Evolutionary conservation across 2,329 filamentous ascomycete species (phyloP).

Genomic region (Aspergillus arachidicola): DNA sequence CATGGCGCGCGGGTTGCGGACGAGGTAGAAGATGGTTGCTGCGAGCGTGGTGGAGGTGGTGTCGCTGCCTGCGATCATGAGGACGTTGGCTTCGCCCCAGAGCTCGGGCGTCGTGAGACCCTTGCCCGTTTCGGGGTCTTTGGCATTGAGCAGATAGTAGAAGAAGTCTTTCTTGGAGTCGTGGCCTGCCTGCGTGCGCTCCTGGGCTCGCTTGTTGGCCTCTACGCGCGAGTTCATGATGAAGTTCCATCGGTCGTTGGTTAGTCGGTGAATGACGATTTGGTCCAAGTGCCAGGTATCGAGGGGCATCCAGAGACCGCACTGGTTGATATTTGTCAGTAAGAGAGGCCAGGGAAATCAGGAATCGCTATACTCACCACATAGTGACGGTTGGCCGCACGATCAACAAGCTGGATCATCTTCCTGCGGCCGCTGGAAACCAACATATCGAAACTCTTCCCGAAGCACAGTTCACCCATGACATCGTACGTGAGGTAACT

Average conservation of each 20-base stretch:
- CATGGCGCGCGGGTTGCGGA: constrained; percentile 35
- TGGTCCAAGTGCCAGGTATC: constrained; percentile 68
- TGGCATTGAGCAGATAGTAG: constrained; percentile 71
- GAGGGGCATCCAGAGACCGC: constrained; percentile 71
- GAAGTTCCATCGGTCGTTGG: constrained; percentile 67
- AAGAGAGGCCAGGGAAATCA: neutral
- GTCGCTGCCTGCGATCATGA: constrained; percentile 73
- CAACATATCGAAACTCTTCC: constrained; percentile 55
- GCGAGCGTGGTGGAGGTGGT: constrained; percentile 67
- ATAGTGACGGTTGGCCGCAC: constrained; percentile 68
- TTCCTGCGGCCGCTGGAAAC: constrained; percentile 56
- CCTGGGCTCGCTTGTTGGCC: constrained; percentile 65
- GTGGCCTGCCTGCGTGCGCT: constrained; percentile 59
- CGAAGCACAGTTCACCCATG: constrained; percentile 55
- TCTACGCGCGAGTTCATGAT: constrained; percentile 72
- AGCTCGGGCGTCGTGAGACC: constrained; percentile 68
- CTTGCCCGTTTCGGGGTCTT: constrained; percentile 70
- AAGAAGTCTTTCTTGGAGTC: constrained; percentile 74
- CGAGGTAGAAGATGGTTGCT: constrained; percentile 46
- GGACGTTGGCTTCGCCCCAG: constrained; percentile 70
- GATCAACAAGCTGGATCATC: constrained; percentile 67
- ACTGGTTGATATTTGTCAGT: constrained; percentile 45
- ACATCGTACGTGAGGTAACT: constrained; percentile 54
- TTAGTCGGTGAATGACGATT: constrained; percentile 67
- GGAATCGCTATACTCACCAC: constrained; percentile 53